Conservation (phyloP, 306 rosid genomes). For the Canavalia gladiata region DNA sequence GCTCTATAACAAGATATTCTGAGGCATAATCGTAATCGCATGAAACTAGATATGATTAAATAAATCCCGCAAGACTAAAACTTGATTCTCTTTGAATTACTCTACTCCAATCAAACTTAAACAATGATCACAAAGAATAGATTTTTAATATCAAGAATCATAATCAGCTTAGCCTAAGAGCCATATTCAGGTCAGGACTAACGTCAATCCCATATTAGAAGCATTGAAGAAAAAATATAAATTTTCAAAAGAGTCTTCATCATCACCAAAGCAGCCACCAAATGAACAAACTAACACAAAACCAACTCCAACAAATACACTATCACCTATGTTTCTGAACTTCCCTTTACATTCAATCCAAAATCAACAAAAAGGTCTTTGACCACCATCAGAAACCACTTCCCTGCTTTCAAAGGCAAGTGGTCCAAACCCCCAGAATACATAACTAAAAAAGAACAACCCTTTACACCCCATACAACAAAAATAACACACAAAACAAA, state of each 20-base stretch:
- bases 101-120: slow-evolving; percentile 31
- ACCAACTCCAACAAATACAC: slow-evolving; percentile 12
- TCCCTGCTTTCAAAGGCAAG: slow-evolving; percentile 43
- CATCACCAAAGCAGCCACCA: slow-evolving; percentile 37
- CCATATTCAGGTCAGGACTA: slow-evolving; percentile 26
- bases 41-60: not conserved
- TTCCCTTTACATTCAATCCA: slow-evolving; percentile 39
- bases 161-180: slow-evolving; percentile 12
- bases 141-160: not conserved
- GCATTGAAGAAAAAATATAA: not conserved
- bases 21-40: not conserved
- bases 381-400: slow-evolving; percentile 12
- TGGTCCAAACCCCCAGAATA: slow-evolving; percentile 1
- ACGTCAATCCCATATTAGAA: not conserved
- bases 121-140: not conserved
- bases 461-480: slow-evolving; percentile 23
- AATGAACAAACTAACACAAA: slow-evolving; percentile 16
- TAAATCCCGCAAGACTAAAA: slow-evolving; percentile 13
- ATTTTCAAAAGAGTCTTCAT: slow-evolving; percentile 13
- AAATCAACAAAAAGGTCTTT: slow-evolving; percentile 29
- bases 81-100: slow-evolving; percentile 25
- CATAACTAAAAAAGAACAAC: not conserved
- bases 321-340: slow-evolving; percentile 20
- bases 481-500: slow-evolving; percentile 1
- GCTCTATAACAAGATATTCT: slow-evolving; percentile 8